Conservation (phyloP, 148 eudicot genomes). For the Hydrangea macrophylla region DNA sequence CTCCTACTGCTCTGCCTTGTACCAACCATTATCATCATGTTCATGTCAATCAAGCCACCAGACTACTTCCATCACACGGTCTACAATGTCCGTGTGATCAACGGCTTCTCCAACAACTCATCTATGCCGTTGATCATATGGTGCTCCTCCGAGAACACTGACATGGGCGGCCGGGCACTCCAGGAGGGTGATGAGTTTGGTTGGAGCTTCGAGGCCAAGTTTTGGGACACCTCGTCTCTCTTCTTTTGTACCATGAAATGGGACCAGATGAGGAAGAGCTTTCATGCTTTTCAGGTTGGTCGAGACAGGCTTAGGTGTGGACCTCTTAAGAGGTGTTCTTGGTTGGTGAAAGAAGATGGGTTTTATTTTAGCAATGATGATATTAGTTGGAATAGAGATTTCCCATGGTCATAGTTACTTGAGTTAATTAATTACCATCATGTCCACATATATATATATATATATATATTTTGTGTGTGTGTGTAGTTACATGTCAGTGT, state of each 20-base stretch:
- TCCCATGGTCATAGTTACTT: conserved; percentile 38
- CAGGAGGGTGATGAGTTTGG: conserved; percentile 70
- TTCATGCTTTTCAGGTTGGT: conserved; percentile 36
- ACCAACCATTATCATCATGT: conserved; percentile 25
- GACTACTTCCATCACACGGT: conserved; percentile 7
- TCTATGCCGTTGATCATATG: conserved; percentile 58
- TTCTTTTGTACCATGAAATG: conserved; percentile 56
- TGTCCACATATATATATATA: background rate
- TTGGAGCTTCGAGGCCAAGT: conserved; percentile 26
- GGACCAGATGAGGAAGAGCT: conserved; percentile 40
- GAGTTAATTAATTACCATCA: no score
- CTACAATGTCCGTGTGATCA: conserved; percentile 41
- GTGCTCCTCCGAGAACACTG: conserved; percentile 37
- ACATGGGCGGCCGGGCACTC: conserved; percentile 67
- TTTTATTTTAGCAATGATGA: conserved; percentile 63
- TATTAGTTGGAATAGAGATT: conserved; percentile 39
- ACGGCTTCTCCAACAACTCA: conserved; percentile 66
- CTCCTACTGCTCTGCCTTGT: conserved; percentile 19
- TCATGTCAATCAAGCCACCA: conserved; percentile 21
- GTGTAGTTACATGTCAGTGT: no score
- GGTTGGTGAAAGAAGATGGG: conserved; percentile 71
- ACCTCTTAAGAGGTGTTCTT: conserved; percentile 33
- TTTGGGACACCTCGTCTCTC: conserved; percentile 14
- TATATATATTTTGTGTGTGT: background rate
- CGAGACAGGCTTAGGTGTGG: conserved; percentile 45